Evolutionary conservation across 2,329 filamentous ascomycete species (phyloP).

Genomic region (Massarina eburnea): DNA sequence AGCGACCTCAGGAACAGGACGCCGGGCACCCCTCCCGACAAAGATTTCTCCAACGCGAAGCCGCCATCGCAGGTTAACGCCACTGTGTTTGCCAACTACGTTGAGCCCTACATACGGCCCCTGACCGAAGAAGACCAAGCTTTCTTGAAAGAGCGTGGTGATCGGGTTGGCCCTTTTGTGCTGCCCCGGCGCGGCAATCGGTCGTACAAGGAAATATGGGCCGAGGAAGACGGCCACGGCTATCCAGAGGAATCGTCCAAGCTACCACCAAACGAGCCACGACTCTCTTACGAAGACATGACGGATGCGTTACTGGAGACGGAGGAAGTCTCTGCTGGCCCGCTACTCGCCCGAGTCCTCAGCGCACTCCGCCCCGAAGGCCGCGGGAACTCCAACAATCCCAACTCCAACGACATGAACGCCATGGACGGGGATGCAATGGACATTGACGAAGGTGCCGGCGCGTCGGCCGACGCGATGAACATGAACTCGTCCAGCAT

Average conservation of each 20-base stretch:
- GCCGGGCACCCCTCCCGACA: constrained; percentile 85
- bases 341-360: constrained; percentile 78
- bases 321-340: constrained; percentile 85
- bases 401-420: constrained; percentile 59
- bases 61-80: constrained; percentile 93
- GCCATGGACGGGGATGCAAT: constrained; percentile 51
- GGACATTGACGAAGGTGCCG: constrained; percentile 50
- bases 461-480: constrained; percentile 34
- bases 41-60: constrained; percentile 93
- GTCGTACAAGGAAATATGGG: constrained; percentile 89
- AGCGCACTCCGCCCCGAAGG: constrained; percentile 79
- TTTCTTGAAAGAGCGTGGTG: constrained; percentile 84
- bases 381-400: constrained; percentile 56
- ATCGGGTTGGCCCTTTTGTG: constrained; percentile 79
- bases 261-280: constrained; percentile 75
- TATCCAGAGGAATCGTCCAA: constrained; percentile 66
- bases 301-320: constrained; percentile 84
- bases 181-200: constrained; percentile 83
- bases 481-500: constrained; percentile 47
- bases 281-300: constrained; percentile 84
- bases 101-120: constrained; percentile 87
- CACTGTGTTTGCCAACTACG: constrained; percentile 86
- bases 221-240: constrained; percentile 85
- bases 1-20: constrained; percentile 82
- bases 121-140: constrained; percentile 92